Evolutionary conservation across 2,329 filamentous ascomycete genomes (phyloP).

Genomic region (Aspergillus uvarum): DNA sequence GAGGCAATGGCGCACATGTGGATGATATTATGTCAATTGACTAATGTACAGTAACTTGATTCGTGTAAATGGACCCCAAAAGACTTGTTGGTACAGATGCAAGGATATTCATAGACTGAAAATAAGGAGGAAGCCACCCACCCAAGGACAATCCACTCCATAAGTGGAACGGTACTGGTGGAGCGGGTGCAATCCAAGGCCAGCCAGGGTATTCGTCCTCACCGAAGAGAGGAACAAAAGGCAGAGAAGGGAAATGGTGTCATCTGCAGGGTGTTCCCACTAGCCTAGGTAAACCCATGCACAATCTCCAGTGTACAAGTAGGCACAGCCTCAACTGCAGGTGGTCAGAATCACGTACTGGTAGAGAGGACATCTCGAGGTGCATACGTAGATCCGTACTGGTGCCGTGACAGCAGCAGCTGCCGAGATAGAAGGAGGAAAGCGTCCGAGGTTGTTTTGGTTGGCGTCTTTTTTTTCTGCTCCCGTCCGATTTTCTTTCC

Average conservation of each 20-base stretch:
- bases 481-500: slow-evolving; percentile 10
- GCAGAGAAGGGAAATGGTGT: not conserved
- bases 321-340: not conserved
- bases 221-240: not conserved
- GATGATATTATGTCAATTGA: not conserved
- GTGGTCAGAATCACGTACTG: not conserved
- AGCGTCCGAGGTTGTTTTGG: not conserved
- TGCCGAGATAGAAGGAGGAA: not conserved
- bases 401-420: not conserved
- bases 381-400: not conserved
- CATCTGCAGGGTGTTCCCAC: not conserved
- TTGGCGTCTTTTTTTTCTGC: not conserved
- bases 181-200: not conserved
- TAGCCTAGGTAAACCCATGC: not conserved
- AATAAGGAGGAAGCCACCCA: not conserved
- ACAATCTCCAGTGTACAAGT: not conserved
- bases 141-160: not conserved
- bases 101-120: not conserved
- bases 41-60: not conserved
- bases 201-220: not conserved
- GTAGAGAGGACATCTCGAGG: not conserved
- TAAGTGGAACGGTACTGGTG: not conserved
- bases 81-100: not conserved
- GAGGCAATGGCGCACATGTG: slow-evolving; percentile 1
- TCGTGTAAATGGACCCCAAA: too few species aligned